Evolutionary conservation across 2,329 filamentous ascomycete genomes (phyloP), one percentile per base, ranked within the genome.

Genomic region (Alternaria sp.): DNA sequence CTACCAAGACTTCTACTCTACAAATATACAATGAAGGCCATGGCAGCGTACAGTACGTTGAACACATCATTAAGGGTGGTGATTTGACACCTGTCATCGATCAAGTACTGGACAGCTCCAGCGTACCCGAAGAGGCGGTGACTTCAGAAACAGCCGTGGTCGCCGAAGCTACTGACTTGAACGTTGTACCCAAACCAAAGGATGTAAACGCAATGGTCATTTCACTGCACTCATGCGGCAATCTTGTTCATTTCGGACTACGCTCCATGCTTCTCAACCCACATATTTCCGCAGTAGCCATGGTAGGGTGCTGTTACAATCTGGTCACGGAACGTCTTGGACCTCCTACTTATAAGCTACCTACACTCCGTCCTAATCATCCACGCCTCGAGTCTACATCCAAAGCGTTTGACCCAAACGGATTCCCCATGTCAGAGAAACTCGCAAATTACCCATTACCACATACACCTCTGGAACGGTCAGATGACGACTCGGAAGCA

Each of bases 281-380:
- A 0, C 87, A 89, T 5, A 94, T 98, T 59, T 88, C 89, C 30
- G 93, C 93, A n/a, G 91, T 98, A 21, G 95, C 95, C 61, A 94
- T 99, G 77, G 93, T 99, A 63, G 96, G 96, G 50, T 99, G 96
- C 83, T 99, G 96, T 85, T 98, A 99, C 85, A 99, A 99, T 73
- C 88, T 98, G 6, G 83, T 98, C 70, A 97, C 95, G 0, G 96
- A 98, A 81, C 89, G 92, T 61, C 87, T 97, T 12, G 92, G 93
- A 0, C 92, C 93, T 2, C 91, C 93, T 17, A 93, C 93, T 0
- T 95, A 92, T 83, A 97, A 97, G 79, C 86, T 93, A 19, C 90
- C 93, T 2, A 88, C 89, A 52, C 86, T 95, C 36, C 90, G 93
- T 9, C 91, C 92, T 72, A 91, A 77, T 82, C 93, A 93, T 85